Evolutionary conservation across 2,329 filamentous ascomycete genomes (phyloP), one percentile per base, ranked within the genome.

Genomic region (Xylariaceae sp.): DNA sequence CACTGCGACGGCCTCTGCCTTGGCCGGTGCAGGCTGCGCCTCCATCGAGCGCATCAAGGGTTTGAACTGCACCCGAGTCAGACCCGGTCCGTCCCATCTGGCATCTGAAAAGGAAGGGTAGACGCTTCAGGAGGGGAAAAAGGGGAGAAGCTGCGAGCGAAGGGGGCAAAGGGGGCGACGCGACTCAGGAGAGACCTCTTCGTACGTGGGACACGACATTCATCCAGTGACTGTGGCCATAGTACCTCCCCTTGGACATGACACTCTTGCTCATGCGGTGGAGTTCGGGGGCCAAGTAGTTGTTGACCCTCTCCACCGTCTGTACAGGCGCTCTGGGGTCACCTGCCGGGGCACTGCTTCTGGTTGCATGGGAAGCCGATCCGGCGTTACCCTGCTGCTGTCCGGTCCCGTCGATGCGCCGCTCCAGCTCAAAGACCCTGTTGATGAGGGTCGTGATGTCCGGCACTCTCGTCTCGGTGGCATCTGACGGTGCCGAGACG

Each of bases 201-300:
- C 59, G 40, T 49, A 70, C 67, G 47, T 64, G 55, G 28, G 57
- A 51, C 12, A 59, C 49, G 4, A 59, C 57, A 28, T 65, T 64
- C 52, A 67, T 60, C 68, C 69, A 73, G 44, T 74, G 70, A 32
- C 65, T 72, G 33, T 68, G 63, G 0, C 63, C 64, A 31, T 65
- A 62, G 42, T 66, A 67, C 4, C 63, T 52, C 3, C 60, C 63
- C 43, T 68, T 68, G 19, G 60, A 61, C 11, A 68, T 46, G 31
- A 53, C 44, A 19, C 49, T 48, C 35, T 39, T 47, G 15, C 33
- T 44, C 47, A 53, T 52, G 11, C 42, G 36, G 35, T 53, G 44
- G 6, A 53, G 32, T 5, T 50, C 47, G 18, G 44, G 39, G 5
- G 46, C 31, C 2, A 47, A 23, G 19, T 46, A 49, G 19, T 38